These are phyloP conservation scores for Fusarium xyrophilum DNA, from an alignment of 2,329 filamentous ascomycete species.

Conservation along the genomic window DNA sequence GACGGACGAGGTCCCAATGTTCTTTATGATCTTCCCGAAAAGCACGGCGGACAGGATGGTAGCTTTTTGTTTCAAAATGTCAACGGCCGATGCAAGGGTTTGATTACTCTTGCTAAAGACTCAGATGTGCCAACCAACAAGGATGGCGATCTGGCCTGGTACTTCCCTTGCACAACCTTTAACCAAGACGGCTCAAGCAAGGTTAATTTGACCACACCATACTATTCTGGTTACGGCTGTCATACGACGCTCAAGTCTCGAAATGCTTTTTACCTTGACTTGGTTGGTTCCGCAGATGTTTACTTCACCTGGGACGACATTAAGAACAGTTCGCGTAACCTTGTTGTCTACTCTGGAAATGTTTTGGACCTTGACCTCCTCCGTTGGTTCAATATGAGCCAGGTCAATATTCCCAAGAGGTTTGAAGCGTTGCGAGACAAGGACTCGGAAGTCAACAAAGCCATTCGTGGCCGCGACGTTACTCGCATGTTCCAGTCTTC, in stretches of 20 bases:
- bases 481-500: constrained; percentile 85
- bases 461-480: constrained; percentile 82
- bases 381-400: constrained; percentile 83
- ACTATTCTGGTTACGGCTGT: constrained; percentile 86
- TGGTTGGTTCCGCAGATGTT: constrained; percentile 79
- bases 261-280: constrained; percentile 73
- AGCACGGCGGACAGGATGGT: constrained; percentile 86
- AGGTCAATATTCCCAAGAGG: constrained; percentile 76
- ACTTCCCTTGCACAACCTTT: constrained; percentile 91
- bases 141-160: constrained; percentile 84
- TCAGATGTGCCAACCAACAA: constrained; percentile 82
- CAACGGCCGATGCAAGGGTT: constrained; percentile 91
- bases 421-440: constrained; percentile 83
- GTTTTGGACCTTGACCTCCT: constrained; percentile 90
- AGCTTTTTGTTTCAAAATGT: constrained; percentile 99
- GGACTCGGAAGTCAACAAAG: constrained; percentile 62
- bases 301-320: constrained; percentile 97
- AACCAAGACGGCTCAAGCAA: constrained; percentile 89
- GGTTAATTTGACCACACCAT: constrained; percentile 75
- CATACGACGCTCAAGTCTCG: constrained; percentile 78
- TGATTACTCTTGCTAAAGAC: constrained; percentile 74
- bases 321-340: constrained; percentile 84
- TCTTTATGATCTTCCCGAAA: constrained; percentile 82
- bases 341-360: constrained; percentile 92
- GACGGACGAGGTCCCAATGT: constrained; percentile 72